Percentiles rank a stretch among this genome's conserved stretches.
Conservation (phyloP, 768 basidiomycete species). For the Podaxis sp. region DNA sequence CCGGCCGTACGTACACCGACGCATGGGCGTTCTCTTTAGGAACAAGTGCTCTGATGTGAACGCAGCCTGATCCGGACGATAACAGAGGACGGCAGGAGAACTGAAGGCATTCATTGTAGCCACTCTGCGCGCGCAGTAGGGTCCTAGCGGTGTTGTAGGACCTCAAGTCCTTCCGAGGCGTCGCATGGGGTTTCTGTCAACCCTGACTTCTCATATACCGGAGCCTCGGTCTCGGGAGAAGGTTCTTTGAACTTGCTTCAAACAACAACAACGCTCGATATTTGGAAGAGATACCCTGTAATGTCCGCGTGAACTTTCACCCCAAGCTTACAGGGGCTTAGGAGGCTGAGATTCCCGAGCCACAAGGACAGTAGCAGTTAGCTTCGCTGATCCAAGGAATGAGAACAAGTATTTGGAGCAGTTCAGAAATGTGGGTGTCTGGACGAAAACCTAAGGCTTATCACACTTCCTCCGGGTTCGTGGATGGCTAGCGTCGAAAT, state of each 20-base stretch:
- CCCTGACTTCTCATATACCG: not conserved
- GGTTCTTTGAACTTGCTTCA: not conserved
- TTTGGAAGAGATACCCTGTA: not conserved
- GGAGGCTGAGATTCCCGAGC: too few relatives aligned
- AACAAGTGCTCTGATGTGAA: not conserved
- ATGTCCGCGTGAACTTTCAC: too few relatives aligned
- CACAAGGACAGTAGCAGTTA: too few relatives aligned
- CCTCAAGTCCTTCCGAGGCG: not conserved
- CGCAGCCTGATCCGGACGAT: too few relatives aligned
- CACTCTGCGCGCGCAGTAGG: not conserved
- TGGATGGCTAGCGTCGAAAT: too few relatives aligned
- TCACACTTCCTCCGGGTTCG: too few relatives aligned
- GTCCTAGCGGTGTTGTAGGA: not conserved
- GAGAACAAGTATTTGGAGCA: too few relatives aligned
- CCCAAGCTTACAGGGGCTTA: too few relatives aligned
- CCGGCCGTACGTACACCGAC: not conserved
- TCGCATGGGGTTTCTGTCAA: not conserved
- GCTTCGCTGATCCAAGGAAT: too few relatives aligned
- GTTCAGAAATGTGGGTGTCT: too few relatives aligned
- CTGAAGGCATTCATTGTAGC: not conserved
- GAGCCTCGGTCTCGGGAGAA: not conserved
- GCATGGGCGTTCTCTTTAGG: not conserved
- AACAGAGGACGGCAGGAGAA: too few relatives aligned
- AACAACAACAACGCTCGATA: not conserved
- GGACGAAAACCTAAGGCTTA: too few relatives aligned